A percentile compares a stretch with the other conserved stretches of the same genome.
Evolutionary conservation across 768 basidiomycete species (phyloP).

Genomic region (Rhodocollybia butyracea): DNA sequence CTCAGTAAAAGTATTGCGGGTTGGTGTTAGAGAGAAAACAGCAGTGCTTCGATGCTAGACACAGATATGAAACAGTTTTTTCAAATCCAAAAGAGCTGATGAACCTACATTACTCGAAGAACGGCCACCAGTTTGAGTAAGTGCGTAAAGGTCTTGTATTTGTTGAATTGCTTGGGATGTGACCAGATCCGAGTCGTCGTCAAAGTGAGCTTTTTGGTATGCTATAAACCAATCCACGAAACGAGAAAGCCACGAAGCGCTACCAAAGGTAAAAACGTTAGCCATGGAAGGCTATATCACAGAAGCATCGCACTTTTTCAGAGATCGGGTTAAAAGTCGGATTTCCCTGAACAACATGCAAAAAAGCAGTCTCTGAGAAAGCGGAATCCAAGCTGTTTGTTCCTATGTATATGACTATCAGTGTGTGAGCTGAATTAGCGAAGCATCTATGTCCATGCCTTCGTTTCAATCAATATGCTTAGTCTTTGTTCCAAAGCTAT

Average conservation of each 20-base stretch:
- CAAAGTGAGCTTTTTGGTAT: slow-evolving; percentile 30
- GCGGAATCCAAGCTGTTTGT: slow-evolving; percentile 42
- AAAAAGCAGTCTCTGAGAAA: slow-evolving; percentile 58
- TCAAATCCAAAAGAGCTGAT: background rate
- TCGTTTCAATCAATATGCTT: slow-evolving; percentile 52
- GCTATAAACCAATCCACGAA: slow-evolving; percentile 42
- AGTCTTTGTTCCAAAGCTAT: slow-evolving; percentile 54
- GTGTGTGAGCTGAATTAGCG: background rate
- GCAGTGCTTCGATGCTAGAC: slow-evolving; percentile 42
- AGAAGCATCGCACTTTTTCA: slow-evolving; percentile 50
- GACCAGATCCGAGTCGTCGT: slow-evolving; percentile 41
- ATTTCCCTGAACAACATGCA: slow-evolving; percentile 63
- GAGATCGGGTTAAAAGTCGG: slow-evolving; percentile 56
- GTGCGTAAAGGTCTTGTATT: slow-evolving; percentile 46
- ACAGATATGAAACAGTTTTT: background rate
- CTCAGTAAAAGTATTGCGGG: background rate
- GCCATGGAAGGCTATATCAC: background rate
- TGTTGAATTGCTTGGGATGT: slow-evolving; percentile 36
- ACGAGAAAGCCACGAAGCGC: slow-evolving; percentile 45
- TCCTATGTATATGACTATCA: slow-evolving; percentile 51
- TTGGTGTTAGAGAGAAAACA: slow-evolving; percentile 24
- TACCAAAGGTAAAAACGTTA: slow-evolving; percentile 14
- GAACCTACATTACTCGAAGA: slow-evolving; percentile 40
- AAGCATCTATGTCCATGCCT: slow-evolving; percentile 33
- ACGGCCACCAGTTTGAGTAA: slow-evolving; percentile 45